These are phyloP conservation scores for Cercospora sp. DNA, from an alignment of 2,329 filamentous ascomycete species.

Conservation along the genomic window DNA sequence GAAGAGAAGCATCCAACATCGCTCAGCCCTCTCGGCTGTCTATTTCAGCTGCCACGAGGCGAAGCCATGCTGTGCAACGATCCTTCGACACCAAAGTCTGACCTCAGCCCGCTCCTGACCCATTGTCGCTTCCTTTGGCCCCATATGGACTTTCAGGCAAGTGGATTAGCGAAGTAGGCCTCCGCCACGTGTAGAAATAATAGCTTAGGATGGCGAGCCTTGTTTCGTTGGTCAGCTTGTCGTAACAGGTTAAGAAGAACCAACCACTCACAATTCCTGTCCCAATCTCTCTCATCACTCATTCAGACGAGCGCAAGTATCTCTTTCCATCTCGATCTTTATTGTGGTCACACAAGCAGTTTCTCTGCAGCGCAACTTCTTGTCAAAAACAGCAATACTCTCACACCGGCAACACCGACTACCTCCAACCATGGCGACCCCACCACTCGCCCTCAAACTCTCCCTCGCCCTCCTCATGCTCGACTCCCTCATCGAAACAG, in stretches of 20 bases:
- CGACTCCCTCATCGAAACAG: conserved; percentile 32
- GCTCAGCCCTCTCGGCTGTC: background rate
- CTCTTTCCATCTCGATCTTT: background rate
- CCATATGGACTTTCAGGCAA: background rate
- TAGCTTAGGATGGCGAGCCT: background rate
- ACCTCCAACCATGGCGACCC: conserved; percentile 13
- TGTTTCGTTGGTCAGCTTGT: background rate
- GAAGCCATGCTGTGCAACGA: conserved; percentile 1
- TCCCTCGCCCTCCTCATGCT: conserved; percentile 31
- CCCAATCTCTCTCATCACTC: background rate
- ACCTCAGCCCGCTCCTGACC: conserved; percentile 7
- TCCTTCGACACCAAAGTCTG: conserved; percentile 1
- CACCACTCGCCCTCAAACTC: conserved; percentile 17
- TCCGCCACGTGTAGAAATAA: background rate
- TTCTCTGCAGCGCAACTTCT: background rate
- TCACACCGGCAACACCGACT: background rate
- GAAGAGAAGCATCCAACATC: background rate
- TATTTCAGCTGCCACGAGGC: conserved; percentile 5
- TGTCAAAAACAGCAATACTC: background rate
- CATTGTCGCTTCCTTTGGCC: background rate
- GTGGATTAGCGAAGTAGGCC: background rate
- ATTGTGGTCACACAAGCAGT: background rate
- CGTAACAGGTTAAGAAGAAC: background rate
- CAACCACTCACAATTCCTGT: background rate
- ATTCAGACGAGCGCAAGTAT: background rate